These are phyloP conservation scores for Trypanosomatidae sp. DNA, from an alignment of 208 protist species.

Conservation along the genomic window DNA sequence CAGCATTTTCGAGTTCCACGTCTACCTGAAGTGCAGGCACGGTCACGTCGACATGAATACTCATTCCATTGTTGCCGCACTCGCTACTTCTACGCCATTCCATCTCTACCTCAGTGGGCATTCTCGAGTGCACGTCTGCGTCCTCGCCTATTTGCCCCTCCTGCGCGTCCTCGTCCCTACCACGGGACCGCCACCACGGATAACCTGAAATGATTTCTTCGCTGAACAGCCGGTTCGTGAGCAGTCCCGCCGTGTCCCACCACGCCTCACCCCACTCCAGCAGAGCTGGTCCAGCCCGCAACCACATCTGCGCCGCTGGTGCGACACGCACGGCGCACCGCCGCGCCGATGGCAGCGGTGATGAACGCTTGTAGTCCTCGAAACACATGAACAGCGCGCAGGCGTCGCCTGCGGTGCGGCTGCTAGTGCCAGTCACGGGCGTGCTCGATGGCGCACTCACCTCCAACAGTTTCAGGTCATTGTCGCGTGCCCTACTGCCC, in stretches of 20 bases:
- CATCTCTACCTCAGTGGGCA: neutral
- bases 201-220: slow-evolving; percentile 20
- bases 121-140: neutral
- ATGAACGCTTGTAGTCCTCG: slow-evolving; percentile 6
- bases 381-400: slow-evolving; percentile 18
- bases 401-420: neutral
- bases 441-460: neutral
- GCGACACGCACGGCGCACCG: slow-evolving; percentile 7
- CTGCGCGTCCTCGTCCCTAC: neutral
- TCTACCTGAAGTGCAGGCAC: slow-evolving; percentile 3
- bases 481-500: neutral
- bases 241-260: slow-evolving; percentile 24
- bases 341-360: slow-evolving; percentile 19
- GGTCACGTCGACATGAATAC: neutral
- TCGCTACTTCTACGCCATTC: neutral
- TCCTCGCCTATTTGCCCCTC: neutral
- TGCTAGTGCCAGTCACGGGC: neutral
- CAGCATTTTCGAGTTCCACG: neutral
- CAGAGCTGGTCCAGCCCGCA: slow-evolving; percentile 12
- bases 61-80: neutral
- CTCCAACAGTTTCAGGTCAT: slow-evolving; percentile 1
- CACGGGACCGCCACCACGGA: slow-evolving; percentile 16
- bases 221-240: slow-evolving; percentile 26
- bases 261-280: slow-evolving; percentile 24
- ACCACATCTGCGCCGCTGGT: slow-evolving; percentile 3